Evolutionary conservation across 495 filamentous ascomycete species (phyloP), one percentile per base, ranked within the genome.

Genomic region (Glarea lozoyensis): DNA sequence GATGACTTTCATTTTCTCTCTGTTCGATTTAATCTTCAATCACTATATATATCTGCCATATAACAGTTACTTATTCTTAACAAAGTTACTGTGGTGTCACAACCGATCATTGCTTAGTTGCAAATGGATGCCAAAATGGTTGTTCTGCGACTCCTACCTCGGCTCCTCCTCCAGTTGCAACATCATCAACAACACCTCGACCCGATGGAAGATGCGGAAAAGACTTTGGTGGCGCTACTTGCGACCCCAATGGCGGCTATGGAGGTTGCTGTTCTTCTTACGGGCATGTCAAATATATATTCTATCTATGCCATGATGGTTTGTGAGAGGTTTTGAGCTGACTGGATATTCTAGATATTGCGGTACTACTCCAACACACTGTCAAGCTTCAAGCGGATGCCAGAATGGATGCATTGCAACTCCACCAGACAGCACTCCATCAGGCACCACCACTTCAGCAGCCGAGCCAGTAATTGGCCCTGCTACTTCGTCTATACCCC

Each of bases 381-480:
- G 53, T 24, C 40, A 53, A 27, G 33, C 49, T 11, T 15, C 35
- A 29, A 46, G 53, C 23, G 60, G 55, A 31, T 65, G 62, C 39
- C 60, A 63, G 42, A 42, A 20, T 21, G 50, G 50, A 11, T 49
- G 50, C 19, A 20, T 21, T 1, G 42, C 24, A 19, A 24, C 46
- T 25, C 17, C 35, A 35, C 43, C 17, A 32, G 19, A 49, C 2
- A 10, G 3, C 12, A n/a, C n/a, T 9, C 24, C 42, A 40, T 36
- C 51, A 25, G 37, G 25, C 10, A 48, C 54, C 10, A 55, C 57
- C 5, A 57, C 56, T 11, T 54, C 62, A 10, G 50, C 42, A 10
- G n/a, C n/a, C n/a, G 64, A 67, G 34, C 65, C 66, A 7, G 50
- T 65, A 4, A 53, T 67, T 23, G 54, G 40, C 7, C 53, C 56